Evolutionary conservation across 129 eudicot species (phyloP), one percentile per base, ranked within the genome.

Genomic region (Flaveria bidentis): DNA sequence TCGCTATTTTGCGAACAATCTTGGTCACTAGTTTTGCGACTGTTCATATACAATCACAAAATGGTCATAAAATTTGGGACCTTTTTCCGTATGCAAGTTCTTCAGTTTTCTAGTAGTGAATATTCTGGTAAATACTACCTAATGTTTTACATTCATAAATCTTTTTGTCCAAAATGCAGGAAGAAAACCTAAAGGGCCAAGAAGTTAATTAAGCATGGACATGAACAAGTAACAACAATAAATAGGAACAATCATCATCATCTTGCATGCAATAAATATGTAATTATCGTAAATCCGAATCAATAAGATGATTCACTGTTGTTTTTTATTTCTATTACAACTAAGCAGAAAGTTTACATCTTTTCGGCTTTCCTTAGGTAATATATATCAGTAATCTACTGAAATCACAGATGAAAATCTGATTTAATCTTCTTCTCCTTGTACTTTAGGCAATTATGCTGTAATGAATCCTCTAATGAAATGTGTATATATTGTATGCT

Each of bases 141-240:
- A 71, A 14, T 81, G 3, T 75, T 69, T 47, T 50, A 76, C 42
- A 61, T 47, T 69, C 49, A 47, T 69, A 74, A 74, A 73, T 67
- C 9, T 82, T 25, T 52, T 42, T 26, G 22, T 74, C 44, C 44
- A 11, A 74, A 42, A 49, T 78, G 85, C 85, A 86, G 89, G 85
- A 72, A 67, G 80, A 75, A 23, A 26, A 79, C 47, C 71, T 67
- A 49, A 10, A 67, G 66, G 72, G 7, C 47, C 60, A 67, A 46
- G 55, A 72, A 62, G 42, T 39, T 67, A 72, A 30, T 26, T 67
- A 17, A 65, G 46, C 77, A 74, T 30, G 46, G 47, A 20, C 28
- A 69, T 47, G 72, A 84, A 76, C 53, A 76, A 76, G 80, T 46
- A 78, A 49, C 69, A 53, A 72, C 56, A 82, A 86, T 76, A 86